Conservation (phyloP, 805 yeast genomes). For the Metschnikowia cubensis region DNA sequence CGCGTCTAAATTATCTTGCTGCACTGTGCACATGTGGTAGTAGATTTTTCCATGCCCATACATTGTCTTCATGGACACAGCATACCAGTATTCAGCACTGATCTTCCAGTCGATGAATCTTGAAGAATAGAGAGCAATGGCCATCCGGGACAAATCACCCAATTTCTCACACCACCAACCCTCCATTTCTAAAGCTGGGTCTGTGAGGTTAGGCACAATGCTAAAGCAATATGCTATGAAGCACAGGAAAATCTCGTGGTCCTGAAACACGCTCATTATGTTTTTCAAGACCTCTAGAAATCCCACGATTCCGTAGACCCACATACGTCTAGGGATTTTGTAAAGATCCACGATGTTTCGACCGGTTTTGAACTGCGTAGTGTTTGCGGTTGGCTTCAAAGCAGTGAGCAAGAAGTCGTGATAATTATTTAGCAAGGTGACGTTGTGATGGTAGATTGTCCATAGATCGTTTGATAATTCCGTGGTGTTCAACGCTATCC, state of each 20-base stretch:
- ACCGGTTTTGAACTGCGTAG: slow-evolving; percentile 60
- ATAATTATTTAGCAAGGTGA: slow-evolving; percentile 63
- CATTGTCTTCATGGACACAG: slow-evolving; percentile 63
- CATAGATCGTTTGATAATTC: slow-evolving; percentile 61
- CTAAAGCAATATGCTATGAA: slow-evolving; percentile 71
- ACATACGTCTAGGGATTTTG: slow-evolving; percentile 72
- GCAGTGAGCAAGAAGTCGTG: slow-evolving; percentile 71
- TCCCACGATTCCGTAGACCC: slow-evolving; percentile 85
- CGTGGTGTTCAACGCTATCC: slow-evolving; percentile 31
- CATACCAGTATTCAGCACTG: slow-evolving; percentile 81
- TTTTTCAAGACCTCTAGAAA: slow-evolving; percentile 73
- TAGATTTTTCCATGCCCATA: slow-evolving; percentile 84
- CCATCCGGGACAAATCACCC: slow-evolving; percentile 85
- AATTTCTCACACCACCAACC: slow-evolving; percentile 82
- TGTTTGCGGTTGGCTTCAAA: slow-evolving; percentile 53
- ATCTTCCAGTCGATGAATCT: slow-evolving; percentile 82
- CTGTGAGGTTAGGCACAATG: slow-evolving; percentile 50
- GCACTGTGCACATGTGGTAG: slow-evolving; percentile 85
- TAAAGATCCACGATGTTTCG: slow-evolving; percentile 72
- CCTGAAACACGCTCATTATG: slow-evolving; percentile 66
- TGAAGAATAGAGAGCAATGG: slow-evolving; percentile 77
- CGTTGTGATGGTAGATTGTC: slow-evolving; percentile 66
- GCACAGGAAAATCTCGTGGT: slow-evolving; percentile 74
- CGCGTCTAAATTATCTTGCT: slow-evolving; percentile 71
- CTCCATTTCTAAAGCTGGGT: slow-evolving; percentile 53